Conservation (phyloP, 2,329 filamentous ascomycete species). For the Annulohypoxylon truncatum region DNA sequence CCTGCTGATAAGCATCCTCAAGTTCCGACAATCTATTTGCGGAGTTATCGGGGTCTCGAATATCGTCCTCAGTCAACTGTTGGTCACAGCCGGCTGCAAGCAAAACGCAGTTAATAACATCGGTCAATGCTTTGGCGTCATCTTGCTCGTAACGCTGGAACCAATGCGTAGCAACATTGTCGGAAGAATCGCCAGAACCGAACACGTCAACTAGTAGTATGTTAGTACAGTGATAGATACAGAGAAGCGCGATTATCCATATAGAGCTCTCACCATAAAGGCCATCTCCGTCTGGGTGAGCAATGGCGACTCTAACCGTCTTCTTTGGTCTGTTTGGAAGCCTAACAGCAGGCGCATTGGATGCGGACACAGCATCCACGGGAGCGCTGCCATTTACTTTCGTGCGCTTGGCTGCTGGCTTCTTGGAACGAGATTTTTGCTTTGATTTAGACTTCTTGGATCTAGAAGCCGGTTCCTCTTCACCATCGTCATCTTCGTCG, state of each 20-base stretch:
- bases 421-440: conserved; percentile 61
- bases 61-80: conserved; percentile 82
- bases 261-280: conserved; percentile 63
- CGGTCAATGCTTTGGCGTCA: conserved; percentile 65
- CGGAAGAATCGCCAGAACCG: conserved; percentile 65
- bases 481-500: conserved; percentile 57
- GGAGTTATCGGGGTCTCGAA: conserved; percentile 89
- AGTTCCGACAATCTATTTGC: conserved; percentile 82
- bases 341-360: conserved; percentile 50
- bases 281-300: conserved; percentile 63
- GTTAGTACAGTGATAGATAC: conserved; percentile 30
- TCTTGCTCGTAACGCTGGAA: conserved; percentile 67
- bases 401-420: conserved; percentile 71
- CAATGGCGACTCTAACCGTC: conserved; percentile 62
- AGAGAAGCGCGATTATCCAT: background rate
- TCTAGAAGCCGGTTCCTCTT: conserved; percentile 59
- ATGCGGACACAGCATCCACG: conserved; percentile 51
- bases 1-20: conserved; percentile 87
- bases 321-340: conserved; percentile 68
- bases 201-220: conserved; percentile 68
- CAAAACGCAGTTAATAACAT: conserved; percentile 75
- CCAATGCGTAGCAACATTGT: conserved; percentile 71
- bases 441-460: conserved; percentile 56
- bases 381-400: conserved; percentile 69
- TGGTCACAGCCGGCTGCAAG: conserved; percentile 83